Base-by-base conservation (phyloP, 2,329 filamentous ascomycete species). In the Neophaeococcomyces mojaviensis region DNA sequence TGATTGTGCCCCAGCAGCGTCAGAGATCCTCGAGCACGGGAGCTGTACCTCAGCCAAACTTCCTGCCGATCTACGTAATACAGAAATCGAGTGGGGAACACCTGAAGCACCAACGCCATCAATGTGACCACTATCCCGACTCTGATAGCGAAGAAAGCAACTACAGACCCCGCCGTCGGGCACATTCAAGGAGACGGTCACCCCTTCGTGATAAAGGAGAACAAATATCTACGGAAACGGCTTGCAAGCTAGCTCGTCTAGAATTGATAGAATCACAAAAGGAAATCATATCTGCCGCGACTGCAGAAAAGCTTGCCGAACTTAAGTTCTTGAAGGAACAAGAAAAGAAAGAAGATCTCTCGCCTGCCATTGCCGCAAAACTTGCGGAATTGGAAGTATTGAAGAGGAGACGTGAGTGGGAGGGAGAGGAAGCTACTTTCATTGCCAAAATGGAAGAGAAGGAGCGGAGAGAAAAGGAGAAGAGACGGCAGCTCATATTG, bases 361-460 rank as follows among this genome's bases (percentile, higher is more conserved):
- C 36, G 47, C 45, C 16, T 49, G 45, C 26, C 40, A 40, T n/a
- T 47, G 50, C 16, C 49, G 46, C 24, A 38, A 48, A 34, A 49
- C 48, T 28, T 6, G 55, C 66, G 22, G 59, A 64, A 54, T 53
- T 53, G 39, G 60, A 60, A 33, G 61, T 66, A 48, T 37, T 57
- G 8, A 59, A 59, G 2, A 63, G 64, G 44, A 61, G 64, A 47
- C 28, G 64, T 24, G 60, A 66, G 49, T 54, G 64, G 40, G 53
- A 57, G 32, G 33, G 62, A 61, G 41, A 62, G 63, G 54, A 58
- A 58, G 51, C 51, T 28, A 20, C 41, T 12, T 3, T 44, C 3
- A 16, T 36, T 37, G 41, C 37, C 63, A 67, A 47, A 63, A 65
- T 18, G 36, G 44, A 30, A 59, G 55, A 24, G 49, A 57, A 40